A percentile compares a stretch with the other conserved stretches of the same genome.
phyloP scores from a whole-genome alignment of 2,329 filamentous ascomycete genomes.

The Tolypocladium sp. region DNA sequence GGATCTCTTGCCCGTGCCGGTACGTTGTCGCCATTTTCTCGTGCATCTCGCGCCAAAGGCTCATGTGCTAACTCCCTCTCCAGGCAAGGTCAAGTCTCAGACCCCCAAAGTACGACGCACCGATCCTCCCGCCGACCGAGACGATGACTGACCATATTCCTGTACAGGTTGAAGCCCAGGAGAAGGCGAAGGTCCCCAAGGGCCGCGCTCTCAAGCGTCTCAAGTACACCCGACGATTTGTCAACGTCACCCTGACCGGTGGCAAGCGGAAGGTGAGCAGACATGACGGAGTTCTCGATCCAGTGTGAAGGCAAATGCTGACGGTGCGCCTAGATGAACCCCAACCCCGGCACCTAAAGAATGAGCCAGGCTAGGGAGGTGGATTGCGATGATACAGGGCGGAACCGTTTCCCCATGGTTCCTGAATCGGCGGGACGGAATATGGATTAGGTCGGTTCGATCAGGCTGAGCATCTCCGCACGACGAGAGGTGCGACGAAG shows the following conservation, averaged over 20 bases:
- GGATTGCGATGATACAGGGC: slow-evolving; percentile 18
- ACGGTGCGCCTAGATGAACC: slow-evolving; percentile 62
- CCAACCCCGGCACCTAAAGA: slow-evolving; percentile 65
- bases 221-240: slow-evolving; percentile 94
- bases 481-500: slow-evolving; percentile 25
- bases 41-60: slow-evolving; percentile 16
- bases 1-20: slow-evolving; percentile 83
- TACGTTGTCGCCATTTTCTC: slow-evolving; percentile 19
- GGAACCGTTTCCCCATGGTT: slow-evolving; percentile 21
- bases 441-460: slow-evolving; percentile 25
- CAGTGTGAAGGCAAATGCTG: slow-evolving; percentile 8
- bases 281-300: background rate
- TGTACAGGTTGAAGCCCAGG: slow-evolving; percentile 69
- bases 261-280: slow-evolving; percentile 89
- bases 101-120: slow-evolving; percentile 68
- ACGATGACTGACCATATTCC: slow-evolving; percentile 20
- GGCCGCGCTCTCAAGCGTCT: slow-evolving; percentile 96
- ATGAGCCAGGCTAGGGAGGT: slow-evolving; percentile 13
- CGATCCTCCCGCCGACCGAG: slow-evolving; percentile 8
- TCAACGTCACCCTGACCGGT: slow-evolving; percentile 94
- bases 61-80: slow-evolving; percentile 42
- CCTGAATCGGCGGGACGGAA: slow-evolving; percentile 22
- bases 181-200: slow-evolving; percentile 97
- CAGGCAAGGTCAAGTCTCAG: slow-evolving; percentile 96
- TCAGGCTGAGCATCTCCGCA: slow-evolving; percentile 24